Evolutionary conservation across 2,329 filamentous ascomycete species (phyloP), one percentile per base, ranked within the genome.

Genomic region (Metarhizium guizhouense): DNA sequence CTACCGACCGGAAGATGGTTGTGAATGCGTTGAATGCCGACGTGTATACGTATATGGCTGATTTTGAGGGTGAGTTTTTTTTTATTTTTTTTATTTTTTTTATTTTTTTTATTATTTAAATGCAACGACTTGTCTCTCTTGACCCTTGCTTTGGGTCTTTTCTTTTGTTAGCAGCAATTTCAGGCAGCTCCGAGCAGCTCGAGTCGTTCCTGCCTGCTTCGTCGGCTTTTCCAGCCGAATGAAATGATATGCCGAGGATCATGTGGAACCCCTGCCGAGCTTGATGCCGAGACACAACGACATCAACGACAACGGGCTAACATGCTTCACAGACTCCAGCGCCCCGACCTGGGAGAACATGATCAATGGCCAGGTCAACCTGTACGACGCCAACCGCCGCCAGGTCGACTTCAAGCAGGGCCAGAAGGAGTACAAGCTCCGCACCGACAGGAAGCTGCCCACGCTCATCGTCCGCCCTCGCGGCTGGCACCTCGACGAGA

Each of bases 341-440:
- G 92, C 94, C 29, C 94, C 94, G 29, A 96, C 94, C 47, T 99
- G 94, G 94, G 91, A 96, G 63, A 97, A 97, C 78, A 97, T 97
- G 92, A 87, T 97, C 78, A 95, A 94, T 64, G 94, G 94, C 60
- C 94, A 99, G 75, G 86, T 96, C 63, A 99, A 97, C 78, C 83
- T 99, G 56, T 95, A 96, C 78, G 94, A 97, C 67, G 94, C 92
- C 63, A 91, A 95, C 69, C 89, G 94, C 67, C 86, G 84, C 64
- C 88, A 96, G 75, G 85, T 97, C 65, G 93, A 97, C 77, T 97
- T 97, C 81, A 95, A 94, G 80, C 87, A 92, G 68, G 92, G 92
- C 60, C 78, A 84, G 66, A 99, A 97, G 77, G 91, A 95, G 69
- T 99, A 99, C 79, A 96, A 96, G 80, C 87, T 99, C 59, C 89